Percentiles rank a stretch among this genome's conserved stretches.
phyloP scores from a whole-genome alignment of 805 yeast species.

The Suhomyces sp. region DNA sequence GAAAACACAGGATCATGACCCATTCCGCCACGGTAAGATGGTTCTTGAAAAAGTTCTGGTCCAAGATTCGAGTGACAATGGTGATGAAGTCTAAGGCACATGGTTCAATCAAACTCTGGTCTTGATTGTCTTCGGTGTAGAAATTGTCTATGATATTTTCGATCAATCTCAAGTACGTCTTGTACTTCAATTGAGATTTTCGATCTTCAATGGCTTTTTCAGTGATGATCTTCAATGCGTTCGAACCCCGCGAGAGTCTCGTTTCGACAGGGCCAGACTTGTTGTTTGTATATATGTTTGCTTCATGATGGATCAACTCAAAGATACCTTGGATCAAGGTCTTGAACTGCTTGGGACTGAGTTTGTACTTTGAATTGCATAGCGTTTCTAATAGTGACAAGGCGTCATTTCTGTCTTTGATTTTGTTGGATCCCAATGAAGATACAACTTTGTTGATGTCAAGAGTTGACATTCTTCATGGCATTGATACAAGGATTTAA shows the following conservation, averaged over 20 bases:
- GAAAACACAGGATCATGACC: conserved; percentile 23
- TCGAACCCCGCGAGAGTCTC: conserved; percentile 33
- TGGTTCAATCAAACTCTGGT: conserved; percentile 13
- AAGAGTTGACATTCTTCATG: conserved; percentile 11
- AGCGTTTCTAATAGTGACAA: conserved; percentile 26
- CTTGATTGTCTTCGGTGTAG: conserved; percentile 13
- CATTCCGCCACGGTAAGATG: conserved; percentile 32
- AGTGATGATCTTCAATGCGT: conserved; percentile 26
- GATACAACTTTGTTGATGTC: conserved; percentile 20
- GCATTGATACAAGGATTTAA: too few species aligned
- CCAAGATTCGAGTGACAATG: conserved; percentile 20
- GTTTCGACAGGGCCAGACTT: conserved; percentile 24
- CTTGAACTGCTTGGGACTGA: conserved; percentile 22
- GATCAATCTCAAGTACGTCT: conserved; percentile 20
- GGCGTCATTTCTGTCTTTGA: conserved; percentile 56
- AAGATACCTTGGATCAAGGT: conserved; percentile 24
- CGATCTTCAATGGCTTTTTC: conserved; percentile 15
- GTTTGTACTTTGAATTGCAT: conserved; percentile 18
- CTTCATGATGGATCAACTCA: conserved; percentile 36
- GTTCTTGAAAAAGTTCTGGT: conserved; percentile 26
- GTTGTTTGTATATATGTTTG: conserved; percentile 22
- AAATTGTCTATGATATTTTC: conserved; percentile 18
- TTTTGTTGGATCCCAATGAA: conserved; percentile 46
- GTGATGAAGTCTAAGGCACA: conserved; percentile 26
- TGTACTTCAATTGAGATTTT: conserved; percentile 18